phyloP scores from a whole-genome alignment of 2,329 filamentous ascomycete species.

The Ampelomyces quisqualis region DNA sequence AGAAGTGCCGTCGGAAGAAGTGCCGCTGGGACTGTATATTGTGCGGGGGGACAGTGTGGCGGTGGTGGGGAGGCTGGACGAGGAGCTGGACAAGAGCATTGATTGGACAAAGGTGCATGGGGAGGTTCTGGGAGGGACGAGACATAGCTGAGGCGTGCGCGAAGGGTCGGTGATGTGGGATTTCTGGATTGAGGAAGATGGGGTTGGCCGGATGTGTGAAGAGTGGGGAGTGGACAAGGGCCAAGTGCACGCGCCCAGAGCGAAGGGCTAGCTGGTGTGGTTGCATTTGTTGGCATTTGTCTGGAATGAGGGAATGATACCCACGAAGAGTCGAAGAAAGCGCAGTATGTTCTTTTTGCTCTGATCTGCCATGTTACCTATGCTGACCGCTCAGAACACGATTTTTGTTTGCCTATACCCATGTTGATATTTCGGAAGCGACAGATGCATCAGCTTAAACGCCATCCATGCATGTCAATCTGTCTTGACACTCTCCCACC shows the following conservation, averaged over 20 bases:
- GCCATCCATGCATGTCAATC: neutral
- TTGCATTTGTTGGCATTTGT: neutral
- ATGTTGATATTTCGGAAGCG: conserved; percentile 1
- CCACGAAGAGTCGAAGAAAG: conserved; percentile 13
- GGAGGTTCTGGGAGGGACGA: conserved; percentile 78
- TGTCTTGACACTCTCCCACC: neutral
- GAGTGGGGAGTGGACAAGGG: neutral
- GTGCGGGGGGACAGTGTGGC: conserved; percentile 95
- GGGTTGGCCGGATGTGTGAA: neutral
- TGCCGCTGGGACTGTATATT: conserved; percentile 84
- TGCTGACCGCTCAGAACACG: conserved; percentile 17
- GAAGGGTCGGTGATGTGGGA: neutral
- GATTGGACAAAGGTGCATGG: conserved; percentile 92
- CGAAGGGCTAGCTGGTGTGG: neutral
- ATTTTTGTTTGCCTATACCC: conserved; percentile 7
- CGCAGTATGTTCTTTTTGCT: conserved; percentile 22
- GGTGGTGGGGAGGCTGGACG: conserved; percentile 84
- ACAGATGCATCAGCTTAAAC: neutral
- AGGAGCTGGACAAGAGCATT: conserved; percentile 83
- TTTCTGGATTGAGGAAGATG: neutral
- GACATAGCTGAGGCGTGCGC: conserved; percentile 56
- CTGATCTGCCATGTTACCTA: conserved; percentile 1
- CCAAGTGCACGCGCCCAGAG: too few relatives aligned
- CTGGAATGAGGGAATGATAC: conserved; percentile 14
- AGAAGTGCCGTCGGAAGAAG: conserved; percentile 74